Evolutionary conservation across 1,284 basidiomycete species (phyloP), one percentile per base, ranked within the genome.

Genomic region (Pseudomicrostroma phylloplanum): DNA sequence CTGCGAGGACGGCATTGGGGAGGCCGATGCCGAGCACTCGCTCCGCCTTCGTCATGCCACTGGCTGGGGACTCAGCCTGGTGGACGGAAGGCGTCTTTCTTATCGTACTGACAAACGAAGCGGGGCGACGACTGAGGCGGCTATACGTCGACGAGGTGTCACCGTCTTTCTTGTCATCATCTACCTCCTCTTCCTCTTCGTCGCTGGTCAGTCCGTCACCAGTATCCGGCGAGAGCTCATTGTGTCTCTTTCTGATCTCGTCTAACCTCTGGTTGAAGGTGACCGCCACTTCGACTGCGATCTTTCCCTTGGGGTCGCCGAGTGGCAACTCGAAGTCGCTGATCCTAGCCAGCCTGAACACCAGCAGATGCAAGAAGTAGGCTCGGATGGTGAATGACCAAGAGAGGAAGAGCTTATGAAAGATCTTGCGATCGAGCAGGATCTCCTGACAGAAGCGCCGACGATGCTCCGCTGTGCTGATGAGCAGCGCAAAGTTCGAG

Each of bases 351-450:
- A 76, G 61, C 23, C 74, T 71, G 68, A 76, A 76, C 46, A 76
- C 74, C 36, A 76, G 68, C 17, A 76, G 61, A 41, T 76, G 74
- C 42, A 76, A 58, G 46, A 73, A 76, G 64, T 76, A 76, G n/a
- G 74, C 74, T 7, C 74, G 69, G 42, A 76, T 76, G 43, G 72
- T 74, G 60, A 76, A 74, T 13, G 74, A 76, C 74, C 74, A 76
- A 26, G 74, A 76, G 4, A 76, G 59, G 67, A 76, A 76, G 36
- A 76, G 70, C 66, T 76, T 76, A 40, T 76, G 65, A 63, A 76
- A 76, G 36, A 76, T 63, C 39, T 40, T 56, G 9, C 70, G 65
- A 43, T 76, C 66, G 56, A 76, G 67, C 46, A 76, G 55, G 51
- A 74, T 76, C 58, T 73, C 67, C 53, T 76, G 72, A 62, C 69